Percentiles rank a stretch among this genome's conserved stretches.
phyloP scores from a whole-genome alignment of 2,329 filamentous ascomycete species.

The Didymella lethalis region DNA sequence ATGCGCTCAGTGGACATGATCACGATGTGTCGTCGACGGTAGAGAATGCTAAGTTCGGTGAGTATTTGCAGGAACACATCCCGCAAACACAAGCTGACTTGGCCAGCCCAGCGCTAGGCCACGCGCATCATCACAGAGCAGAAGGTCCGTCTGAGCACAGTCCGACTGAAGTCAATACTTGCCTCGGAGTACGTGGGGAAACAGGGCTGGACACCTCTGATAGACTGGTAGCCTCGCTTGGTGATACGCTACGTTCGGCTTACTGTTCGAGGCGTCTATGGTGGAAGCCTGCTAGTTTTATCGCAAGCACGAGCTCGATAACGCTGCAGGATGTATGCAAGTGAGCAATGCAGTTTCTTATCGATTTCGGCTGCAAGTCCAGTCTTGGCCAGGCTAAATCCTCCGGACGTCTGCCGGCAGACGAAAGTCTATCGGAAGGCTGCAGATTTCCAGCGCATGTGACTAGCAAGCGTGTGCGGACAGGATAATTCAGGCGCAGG shows the following conservation, averaged over 20 bases:
- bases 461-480: background rate
- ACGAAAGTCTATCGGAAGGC: background rate
- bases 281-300: background rate
- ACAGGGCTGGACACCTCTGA: background rate
- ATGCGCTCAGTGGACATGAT: background rate
- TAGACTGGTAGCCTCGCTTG: background rate
- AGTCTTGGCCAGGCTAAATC: slow-evolving; percentile 10
- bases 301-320: background rate
- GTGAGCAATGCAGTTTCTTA: slow-evolving; percentile 19
- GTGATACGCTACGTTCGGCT: background rate
- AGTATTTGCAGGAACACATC: background rate
- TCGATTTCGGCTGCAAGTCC: slow-evolving; percentile 17
- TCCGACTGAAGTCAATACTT: background rate
- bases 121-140: background rate
- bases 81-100: background rate
- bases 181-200: background rate
- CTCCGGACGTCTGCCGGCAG: slow-evolving; percentile 14
- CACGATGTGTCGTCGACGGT: background rate
- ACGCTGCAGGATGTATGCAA: slow-evolving; percentile 13
- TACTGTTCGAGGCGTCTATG: background rate
- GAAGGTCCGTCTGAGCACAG: background rate
- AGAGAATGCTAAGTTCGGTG: background rate
- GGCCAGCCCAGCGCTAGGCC: background rate
- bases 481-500: background rate
- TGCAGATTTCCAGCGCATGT: slow-evolving; percentile 11